Base-by-base conservation (phyloP, 306 rosid species). In the Alnus glutinosa region DNA sequence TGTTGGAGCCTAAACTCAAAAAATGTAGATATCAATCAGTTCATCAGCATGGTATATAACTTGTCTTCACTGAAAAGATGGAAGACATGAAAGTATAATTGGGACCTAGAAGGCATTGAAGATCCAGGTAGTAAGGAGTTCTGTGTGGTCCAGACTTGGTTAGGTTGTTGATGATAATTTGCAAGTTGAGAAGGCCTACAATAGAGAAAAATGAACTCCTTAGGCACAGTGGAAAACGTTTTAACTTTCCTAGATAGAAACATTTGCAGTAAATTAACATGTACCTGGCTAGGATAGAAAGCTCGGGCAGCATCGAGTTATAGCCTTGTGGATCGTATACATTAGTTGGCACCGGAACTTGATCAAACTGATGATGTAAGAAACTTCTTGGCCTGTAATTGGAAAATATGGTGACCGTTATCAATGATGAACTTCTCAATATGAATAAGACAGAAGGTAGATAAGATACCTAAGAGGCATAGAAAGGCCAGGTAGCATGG, bases 81-180 rank as follows among this genome's bases (percentile, higher is more conserved):
- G 15, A 9, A 39, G 18, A 42, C 8, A 67, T 39, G 72, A 39
- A 67, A 39, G 51, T 8, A 67, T n/a, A 67, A 67, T 18, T 39
- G 32, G 44, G 47, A 74, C 79, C 71, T 68, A 47, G 59, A 36
- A 73, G 34, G 54, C 71, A 75, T n/a, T 2, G 71, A 74, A 44
- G 52, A 80, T 55, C 83, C 59, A 46, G 76, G 34, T 37, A 39
- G 39, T 39, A 37, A 0, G 34, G 79, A 48, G 61, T 62, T 54
- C 4, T 67, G 72, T 67, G 72, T 18, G 3, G 30, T 67, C 72
- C 72, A 67, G 30, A 39, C 32, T 42, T 67, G 72, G 72, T 39
- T 67, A 12, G 32, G n/a, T 67, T 67, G 51, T 15, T 67, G 71
- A 16, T 67, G 50, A 67, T 67, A n/a, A 7, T 67, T 34, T 34